Percentiles rank a stretch among this genome's conserved stretches.
phyloP scores from a whole-genome alignment of 495 filamentous ascomycete species.

The Haplographium delicatum region DNA sequence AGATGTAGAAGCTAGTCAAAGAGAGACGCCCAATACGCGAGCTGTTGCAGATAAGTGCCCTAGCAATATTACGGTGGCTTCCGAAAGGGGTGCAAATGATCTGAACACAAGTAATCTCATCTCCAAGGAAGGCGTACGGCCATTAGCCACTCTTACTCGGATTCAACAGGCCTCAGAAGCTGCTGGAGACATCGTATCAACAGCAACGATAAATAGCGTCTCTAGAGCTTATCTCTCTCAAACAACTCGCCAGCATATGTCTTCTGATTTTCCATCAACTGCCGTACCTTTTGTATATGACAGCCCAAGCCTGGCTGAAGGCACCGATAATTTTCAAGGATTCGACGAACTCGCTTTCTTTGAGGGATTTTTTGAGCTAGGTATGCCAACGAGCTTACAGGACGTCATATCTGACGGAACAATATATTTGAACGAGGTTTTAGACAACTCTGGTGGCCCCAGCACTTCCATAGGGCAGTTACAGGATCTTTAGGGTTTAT shows the following conservation, averaged over 20 bases:
- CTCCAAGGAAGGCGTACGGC: neutral
- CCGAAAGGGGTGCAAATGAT: neutral
- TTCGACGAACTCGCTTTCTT: neutral
- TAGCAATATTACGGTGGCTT: neutral
- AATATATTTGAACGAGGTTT: neutral
- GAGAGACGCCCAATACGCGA: neutral
- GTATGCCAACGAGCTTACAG: neutral
- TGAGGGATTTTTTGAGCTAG: neutral
- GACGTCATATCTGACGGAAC: neutral
- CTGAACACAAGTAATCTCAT: neutral
- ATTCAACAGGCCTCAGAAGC: neutral
- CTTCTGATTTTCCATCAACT: neutral
- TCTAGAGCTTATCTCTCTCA: neutral
- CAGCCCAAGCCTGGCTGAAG: neutral
- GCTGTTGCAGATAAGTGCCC: neutral
- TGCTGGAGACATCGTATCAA: neutral
- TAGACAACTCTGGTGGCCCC: neutral
- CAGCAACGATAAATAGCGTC: neutral
- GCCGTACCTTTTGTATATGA: neutral
- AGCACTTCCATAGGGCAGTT: neutral
- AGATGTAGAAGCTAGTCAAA: neutral
- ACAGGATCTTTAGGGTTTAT: neutral
- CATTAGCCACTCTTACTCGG: neutral
- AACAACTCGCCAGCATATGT: neutral
- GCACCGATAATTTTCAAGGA: neutral